phyloP scores from a whole-genome alignment of 2,329 filamentous ascomycete species.

The Fusarium chuoi region DNA sequence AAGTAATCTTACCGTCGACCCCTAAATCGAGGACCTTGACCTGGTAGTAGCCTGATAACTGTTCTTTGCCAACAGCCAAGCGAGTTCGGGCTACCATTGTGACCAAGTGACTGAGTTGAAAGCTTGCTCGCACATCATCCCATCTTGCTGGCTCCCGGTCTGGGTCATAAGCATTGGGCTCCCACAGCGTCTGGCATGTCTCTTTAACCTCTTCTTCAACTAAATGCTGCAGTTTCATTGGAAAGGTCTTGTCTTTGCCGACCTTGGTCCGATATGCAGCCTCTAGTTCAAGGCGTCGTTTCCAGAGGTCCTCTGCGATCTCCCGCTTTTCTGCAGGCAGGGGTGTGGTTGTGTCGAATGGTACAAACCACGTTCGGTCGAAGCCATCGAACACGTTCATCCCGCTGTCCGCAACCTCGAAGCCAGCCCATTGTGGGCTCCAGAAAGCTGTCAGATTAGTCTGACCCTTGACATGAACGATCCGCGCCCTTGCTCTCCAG shows the following conservation, averaged over 20 bases:
- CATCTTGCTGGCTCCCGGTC: slow-evolving; percentile 15
- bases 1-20: slow-evolving; percentile 23
- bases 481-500: slow-evolving; percentile 32
- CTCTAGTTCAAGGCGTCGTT: slow-evolving; percentile 4
- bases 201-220: slow-evolving; percentile 28
- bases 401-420: slow-evolving; percentile 1
- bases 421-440: slow-evolving; percentile 26
- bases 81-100: slow-evolving; percentile 36
- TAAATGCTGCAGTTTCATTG: not conserved
- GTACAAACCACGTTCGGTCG: slow-evolving; percentile 39
- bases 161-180: slow-evolving; percentile 4
- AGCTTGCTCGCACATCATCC: slow-evolving; percentile 10
- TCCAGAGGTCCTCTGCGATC: slow-evolving; percentile 15
- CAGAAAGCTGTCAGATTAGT: slow-evolving; percentile 35
- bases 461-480: slow-evolving; percentile 29
- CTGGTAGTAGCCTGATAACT: slow-evolving; percentile 33
- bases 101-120: slow-evolving; percentile 3
- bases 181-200: slow-evolving; percentile 34
- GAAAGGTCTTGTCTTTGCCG: not conserved
- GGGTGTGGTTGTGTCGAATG: slow-evolving; percentile 19
- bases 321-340: slow-evolving; percentile 18
- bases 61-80: slow-evolving; percentile 22
- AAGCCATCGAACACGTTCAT: slow-evolving; percentile 39
- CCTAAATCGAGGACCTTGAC: slow-evolving; percentile 30
- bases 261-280: not conserved